These are phyloP conservation scores for Paramyrothecium sp. DNA, from an alignment of 2,329 filamentous ascomycete species.

Conservation along the genomic window DNA sequence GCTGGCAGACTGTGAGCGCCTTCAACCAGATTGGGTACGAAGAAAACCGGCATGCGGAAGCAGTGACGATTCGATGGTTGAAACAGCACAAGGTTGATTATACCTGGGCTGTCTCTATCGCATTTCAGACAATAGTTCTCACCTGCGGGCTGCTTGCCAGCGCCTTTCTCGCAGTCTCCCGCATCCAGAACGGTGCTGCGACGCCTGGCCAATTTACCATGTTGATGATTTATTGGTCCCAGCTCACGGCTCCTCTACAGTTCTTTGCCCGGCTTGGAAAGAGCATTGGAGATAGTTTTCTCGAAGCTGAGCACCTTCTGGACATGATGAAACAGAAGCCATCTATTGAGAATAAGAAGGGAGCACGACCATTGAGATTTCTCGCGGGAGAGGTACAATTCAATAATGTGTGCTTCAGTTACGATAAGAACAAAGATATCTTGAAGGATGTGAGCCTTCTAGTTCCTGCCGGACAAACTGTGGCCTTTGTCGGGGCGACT, in stretches of 20 bases:
- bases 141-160: constrained; percentile 67
- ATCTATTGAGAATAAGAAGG: constrained; percentile 51
- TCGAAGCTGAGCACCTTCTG: constrained; percentile 56
- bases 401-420: constrained; percentile 54
- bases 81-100: constrained; percentile 35
- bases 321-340: constrained; percentile 58
- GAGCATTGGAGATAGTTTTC: constrained; percentile 54
- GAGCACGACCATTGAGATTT: constrained; percentile 48
- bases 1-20: constrained; percentile 58
- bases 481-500: constrained; percentile 60
- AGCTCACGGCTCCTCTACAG: constrained; percentile 68
- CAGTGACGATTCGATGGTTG: constrained; percentile 41
- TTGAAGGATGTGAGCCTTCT: constrained; percentile 53
- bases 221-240: constrained; percentile 72
- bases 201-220: constrained; percentile 69
- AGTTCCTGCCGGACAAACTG: constrained; percentile 50
- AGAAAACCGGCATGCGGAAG: constrained; percentile 50
- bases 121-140: constrained; percentile 61
- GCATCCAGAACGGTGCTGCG: constrained; percentile 60
- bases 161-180: constrained; percentile 59
- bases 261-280: constrained; percentile 64
- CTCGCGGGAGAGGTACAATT: constrained; percentile 55
- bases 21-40: constrained; percentile 61
- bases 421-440: constrained; percentile 58
- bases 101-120: constrained; percentile 50